Percentiles rank a stretch among this genome's conserved stretches.
Evolutionary conservation across 2,329 filamentous ascomycete genomes (phyloP).

Genomic region (Phoma sp.): DNA sequence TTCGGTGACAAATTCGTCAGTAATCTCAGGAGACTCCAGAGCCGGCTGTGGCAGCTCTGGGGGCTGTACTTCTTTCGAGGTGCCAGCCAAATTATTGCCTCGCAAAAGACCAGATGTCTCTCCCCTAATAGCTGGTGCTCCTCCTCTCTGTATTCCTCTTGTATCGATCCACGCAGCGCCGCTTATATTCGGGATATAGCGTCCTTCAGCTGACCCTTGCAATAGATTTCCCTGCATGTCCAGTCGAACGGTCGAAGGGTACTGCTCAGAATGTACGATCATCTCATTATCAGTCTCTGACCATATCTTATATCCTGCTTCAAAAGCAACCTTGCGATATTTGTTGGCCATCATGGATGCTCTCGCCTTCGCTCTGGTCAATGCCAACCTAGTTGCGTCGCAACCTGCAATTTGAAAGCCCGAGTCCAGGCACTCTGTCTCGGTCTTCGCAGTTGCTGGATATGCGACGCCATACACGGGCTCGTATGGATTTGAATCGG

Average conservation of each 20-base stretch:
- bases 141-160: no score
- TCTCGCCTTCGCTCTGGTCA: constrained; percentile 23
- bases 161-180: neutral
- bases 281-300: constrained; percentile 15
- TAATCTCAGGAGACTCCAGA: no score
- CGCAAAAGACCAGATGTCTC: no score
- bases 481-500: constrained; percentile 5
- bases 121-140: no score
- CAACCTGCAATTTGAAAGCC: constrained; percentile 23
- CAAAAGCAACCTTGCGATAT: constrained; percentile 8
- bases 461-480: constrained; percentile 13
- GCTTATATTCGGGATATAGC: constrained; percentile 19
- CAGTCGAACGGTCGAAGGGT: constrained; percentile 1
- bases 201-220: neutral
- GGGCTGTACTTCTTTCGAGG: neutral
- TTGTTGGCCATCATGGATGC: constrained; percentile 17
- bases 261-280: constrained; percentile 25
- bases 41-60: neutral
- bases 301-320: constrained; percentile 16
- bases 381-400: neutral
- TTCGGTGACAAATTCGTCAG: no score
- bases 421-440: neutral
- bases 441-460: neutral
- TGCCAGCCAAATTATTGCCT: no score
- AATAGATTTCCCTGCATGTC: constrained; percentile 13